These are phyloP conservation scores for Lentinula edodes DNA, from an alignment of 768 basidiomycete genomes.

Conservation along the genomic window DNA sequence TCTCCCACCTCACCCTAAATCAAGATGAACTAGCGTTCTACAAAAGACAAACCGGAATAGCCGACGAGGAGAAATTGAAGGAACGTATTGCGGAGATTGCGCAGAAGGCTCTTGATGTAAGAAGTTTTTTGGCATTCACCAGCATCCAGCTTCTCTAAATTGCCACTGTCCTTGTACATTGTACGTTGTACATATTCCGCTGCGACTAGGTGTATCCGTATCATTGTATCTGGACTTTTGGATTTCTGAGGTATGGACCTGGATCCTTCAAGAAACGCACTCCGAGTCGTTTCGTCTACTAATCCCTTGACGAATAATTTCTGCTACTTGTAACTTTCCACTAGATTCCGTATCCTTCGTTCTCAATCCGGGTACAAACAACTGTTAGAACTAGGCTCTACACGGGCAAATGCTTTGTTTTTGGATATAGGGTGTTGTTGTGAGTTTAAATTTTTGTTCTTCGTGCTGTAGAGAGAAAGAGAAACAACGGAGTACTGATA, in stretches of 20 bases:
- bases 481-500: too few relatives aligned
- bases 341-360: slow-evolving; percentile 13
- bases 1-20: neutral
- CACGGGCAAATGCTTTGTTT: slow-evolving; percentile 13
- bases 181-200: too few relatives aligned
- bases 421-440: slow-evolving; percentile 24
- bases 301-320: too few relatives aligned
- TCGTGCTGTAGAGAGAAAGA: too few relatives aligned
- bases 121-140: too few relatives aligned
- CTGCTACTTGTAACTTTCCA: neutral
- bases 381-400: slow-evolving; percentile 12
- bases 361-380: slow-evolving; percentile 14
- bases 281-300: too few relatives aligned
- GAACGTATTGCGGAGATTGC: slow-evolving; percentile 13
- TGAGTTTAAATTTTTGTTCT: slow-evolving; percentile 7
- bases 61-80: slow-evolving; percentile 14
- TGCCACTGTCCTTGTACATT: too few relatives aligned
- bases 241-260: slow-evolving; percentile 24
- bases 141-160: too few relatives aligned
- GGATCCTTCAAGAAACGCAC: neutral
- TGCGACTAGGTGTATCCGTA: slow-evolving; percentile 35
- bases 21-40: slow-evolving; percentile 13
- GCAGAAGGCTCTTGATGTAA: slow-evolving; percentile 13
- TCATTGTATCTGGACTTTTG: slow-evolving; percentile 31
- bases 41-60: slow-evolving; percentile 14